Conservation (phyloP, 306 rosid species). For the Lagenaria siceraria region DNA sequence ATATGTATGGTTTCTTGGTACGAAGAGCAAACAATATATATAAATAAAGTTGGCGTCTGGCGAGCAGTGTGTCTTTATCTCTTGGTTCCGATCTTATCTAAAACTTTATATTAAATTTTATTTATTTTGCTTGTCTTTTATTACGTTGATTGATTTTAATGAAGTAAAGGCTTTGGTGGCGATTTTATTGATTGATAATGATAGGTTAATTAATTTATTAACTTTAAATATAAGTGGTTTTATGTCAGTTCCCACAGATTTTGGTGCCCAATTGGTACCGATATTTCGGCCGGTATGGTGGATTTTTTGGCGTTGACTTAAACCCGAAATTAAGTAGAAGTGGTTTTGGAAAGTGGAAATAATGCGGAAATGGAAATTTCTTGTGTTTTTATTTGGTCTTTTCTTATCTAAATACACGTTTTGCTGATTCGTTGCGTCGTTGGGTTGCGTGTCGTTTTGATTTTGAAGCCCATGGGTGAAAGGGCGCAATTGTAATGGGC, state of each 20-base stretch:
- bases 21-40: neutral
- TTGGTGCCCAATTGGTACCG: no score
- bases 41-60: neutral
- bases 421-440: neutral
- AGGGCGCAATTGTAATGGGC: neutral
- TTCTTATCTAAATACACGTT: constrained; percentile 1
- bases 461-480: neutral
- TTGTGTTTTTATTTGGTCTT: neutral
- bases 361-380: neutral
- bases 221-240: neutral
- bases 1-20: neutral
- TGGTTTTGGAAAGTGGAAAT: neutral
- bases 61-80: neutral
- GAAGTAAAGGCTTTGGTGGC: neutral
- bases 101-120: neutral
- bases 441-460: neutral
- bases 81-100: neutral
- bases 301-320: neutral
- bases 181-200: neutral
- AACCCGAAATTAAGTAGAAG: neutral
- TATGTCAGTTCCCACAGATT: neutral
- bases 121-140: neutral
- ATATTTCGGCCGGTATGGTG: neutral
- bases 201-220: neutral
- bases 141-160: neutral